Base-by-base conservation (phyloP, 2,329 filamentous ascomycete species). In the Cladosporium velox region DNA sequence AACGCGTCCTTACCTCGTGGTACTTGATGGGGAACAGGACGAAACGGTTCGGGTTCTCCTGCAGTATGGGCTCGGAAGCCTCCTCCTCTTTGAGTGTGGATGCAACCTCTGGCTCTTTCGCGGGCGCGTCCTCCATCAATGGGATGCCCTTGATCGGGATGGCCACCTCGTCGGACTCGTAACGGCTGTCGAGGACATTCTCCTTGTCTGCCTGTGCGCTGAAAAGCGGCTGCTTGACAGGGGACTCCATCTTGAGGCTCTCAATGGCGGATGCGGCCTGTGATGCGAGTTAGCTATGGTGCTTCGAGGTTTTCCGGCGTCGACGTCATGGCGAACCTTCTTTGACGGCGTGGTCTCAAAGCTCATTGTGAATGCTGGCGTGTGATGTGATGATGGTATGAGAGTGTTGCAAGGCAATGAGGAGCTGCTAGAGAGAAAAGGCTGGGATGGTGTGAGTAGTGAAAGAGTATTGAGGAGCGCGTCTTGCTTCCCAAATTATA, bases 1-100 rank as follows among this genome's bases (percentile, higher is more conserved):
- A 72, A 80, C 77, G 80, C 82, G 83, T 57, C 86, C 92, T 81
- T 83, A 97, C 94, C 90, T 98, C 94, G 77, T 98, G 93, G 83
- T 98, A 97, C 86, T 97, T 97, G 81, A 99, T 97, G 72, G 95
- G 95, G 83, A 99, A 99, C 69, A 99, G 87, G 67, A 99, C 95
- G 77, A 99, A 99, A 75, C 95, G 91, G 73, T 96, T 88, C 69
- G 93, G 90, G 83, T 99, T 99, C 83, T 98, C 95, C 79, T 93
- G 91, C 7, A 99, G 88, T 62, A 99, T 85, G 66, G 95, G 95
- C 86, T 99, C 95, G 66, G 93, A 87, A 66, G 86, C 86, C 81
- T 97, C 92, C 60, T 90, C 85, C 78, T 84, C 79, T 78, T 85
- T 86, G 75, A 83, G 83, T 71, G 80, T 85, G 70, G 76, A 66